Percentiles rank a stretch among this genome's conserved stretches.
These are phyloP conservation scores for Anisogramma anomala DNA, from an alignment of 2,329 filamentous ascomycete species.

Conservation along the genomic window DNA sequence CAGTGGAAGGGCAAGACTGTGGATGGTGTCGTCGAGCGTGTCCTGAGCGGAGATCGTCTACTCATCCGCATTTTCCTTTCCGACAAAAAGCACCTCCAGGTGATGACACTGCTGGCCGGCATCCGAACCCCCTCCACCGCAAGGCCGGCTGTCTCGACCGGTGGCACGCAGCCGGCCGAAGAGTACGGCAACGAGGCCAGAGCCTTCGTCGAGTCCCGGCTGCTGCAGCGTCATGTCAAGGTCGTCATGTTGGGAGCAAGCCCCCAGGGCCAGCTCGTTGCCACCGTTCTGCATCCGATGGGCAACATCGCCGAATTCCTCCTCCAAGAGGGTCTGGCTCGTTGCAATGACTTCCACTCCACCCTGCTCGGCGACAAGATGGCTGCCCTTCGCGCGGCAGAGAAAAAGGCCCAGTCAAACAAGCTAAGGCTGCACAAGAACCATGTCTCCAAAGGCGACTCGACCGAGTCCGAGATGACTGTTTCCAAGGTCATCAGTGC, in stretches of 20 bases:
- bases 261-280: constrained; percentile 85
- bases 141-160: constrained; percentile 65
- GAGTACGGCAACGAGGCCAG: constrained; percentile 83
- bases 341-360: constrained; percentile 93
- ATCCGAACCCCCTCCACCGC: constrained; percentile 84
- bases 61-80: constrained; percentile 71
- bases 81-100: constrained; percentile 76
- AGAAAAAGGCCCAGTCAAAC: constrained; percentile 69
- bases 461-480: constrained; percentile 61
- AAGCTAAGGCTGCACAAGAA: constrained; percentile 73
- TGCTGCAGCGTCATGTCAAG: constrained; percentile 77
- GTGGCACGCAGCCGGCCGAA: constrained; percentile 73
- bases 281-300: constrained; percentile 71
- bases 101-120: constrained; percentile 79
- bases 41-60: constrained; percentile 82
- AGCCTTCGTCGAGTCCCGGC: constrained; percentile 70
- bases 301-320: constrained; percentile 91
- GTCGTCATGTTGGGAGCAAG: constrained; percentile 76
- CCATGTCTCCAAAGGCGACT: constrained; percentile 58
- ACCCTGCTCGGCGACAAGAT: constrained; percentile 84
- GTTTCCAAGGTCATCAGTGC: constrained; percentile 79
- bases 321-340: constrained; percentile 76
- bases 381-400: constrained; percentile 71
- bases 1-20: constrained; percentile 77
- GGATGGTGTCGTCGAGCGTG: constrained; percentile 78